Base-by-base conservation (phyloP, 345 rosid genomes). In the Firmiana major region DNA sequence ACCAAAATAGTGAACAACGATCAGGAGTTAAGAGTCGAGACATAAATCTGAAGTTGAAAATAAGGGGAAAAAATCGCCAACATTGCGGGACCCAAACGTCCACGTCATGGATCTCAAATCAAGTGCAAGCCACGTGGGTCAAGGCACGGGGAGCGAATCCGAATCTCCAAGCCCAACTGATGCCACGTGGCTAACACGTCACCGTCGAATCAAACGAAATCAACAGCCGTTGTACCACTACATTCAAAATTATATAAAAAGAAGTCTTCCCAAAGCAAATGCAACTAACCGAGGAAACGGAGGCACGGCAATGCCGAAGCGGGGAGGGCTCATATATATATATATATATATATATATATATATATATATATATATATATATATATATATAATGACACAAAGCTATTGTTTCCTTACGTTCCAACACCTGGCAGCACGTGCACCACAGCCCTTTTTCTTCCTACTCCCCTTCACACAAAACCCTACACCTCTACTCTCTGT, bases 401-500 rank as follows among this genome's bases (percentile, higher is more conserved):
- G 48, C 34, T 43, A 5, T 7, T 53, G 81, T 68, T 17, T 67
- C 59, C 81, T 68, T 26, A n/a, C 22, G 10, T 6, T 15, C 69
- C 83, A n/a, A 86, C 87, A 86, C 87, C 77, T 86, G 89, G 81
- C 87, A 64, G 13, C 8, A 21, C 4, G 22, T 15, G 3, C 70
- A 79, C 89, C 89, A 79, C 82, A 58, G 8, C 8, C 66, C 65
- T 75, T 36, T 45, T 10, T 21, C 28, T 57, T 21, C 21, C n/a
- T 5, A 51, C 7, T 9, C 46, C 40, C 4, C 40, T 4, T 38
- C 40, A 38, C 6, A 4, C 40, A 38, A 38, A 38, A 38, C 40
- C 40, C 40, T 38, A 1, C 6, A n/a, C 9, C 59, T 22, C 13
- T 53, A 34, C 21, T 40, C 11, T 59, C 34, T 0, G 34, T 53